A percentile compares a stretch with the other conserved stretches of the same genome.
These are phyloP conservation scores for Sclerotiophoma versabilis DNA, from an alignment of 2,329 filamentous ascomycete genomes.

Conservation along the genomic window DNA sequence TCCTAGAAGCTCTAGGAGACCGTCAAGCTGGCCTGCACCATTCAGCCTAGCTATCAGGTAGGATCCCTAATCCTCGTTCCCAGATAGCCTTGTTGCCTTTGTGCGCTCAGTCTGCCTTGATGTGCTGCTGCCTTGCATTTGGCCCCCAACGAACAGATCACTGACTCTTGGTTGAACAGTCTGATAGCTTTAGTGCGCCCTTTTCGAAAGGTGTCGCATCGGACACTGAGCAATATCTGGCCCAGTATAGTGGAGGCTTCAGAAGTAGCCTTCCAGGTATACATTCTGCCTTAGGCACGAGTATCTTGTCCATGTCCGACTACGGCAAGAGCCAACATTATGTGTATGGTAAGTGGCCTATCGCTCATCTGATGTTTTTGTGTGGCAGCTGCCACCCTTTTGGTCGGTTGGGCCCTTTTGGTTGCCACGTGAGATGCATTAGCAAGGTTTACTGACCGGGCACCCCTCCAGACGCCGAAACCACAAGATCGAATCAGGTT, in stretches of 20 bases:
- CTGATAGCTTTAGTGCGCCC: slow-evolving; percentile 43
- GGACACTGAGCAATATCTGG: slow-evolving; percentile 30
- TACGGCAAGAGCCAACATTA: slow-evolving; percentile 80
- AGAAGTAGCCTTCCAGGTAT: slow-evolving; percentile 61
- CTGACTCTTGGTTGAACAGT: slow-evolving; percentile 21
- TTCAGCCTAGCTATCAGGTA: slow-evolving; percentile 48
- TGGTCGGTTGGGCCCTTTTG: slow-evolving; percentile 45
- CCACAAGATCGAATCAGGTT: slow-evolving; percentile 67
- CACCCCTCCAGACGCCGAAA: slow-evolving; percentile 63
- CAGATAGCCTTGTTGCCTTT: slow-evolving; percentile 17
- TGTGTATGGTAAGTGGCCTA: slow-evolving; percentile 76
- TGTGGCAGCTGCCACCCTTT: slow-evolving; percentile 45
- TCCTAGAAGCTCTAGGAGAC: slow-evolving; percentile 30
- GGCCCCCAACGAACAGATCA: not conserved
- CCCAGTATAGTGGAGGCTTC: slow-evolving; percentile 43
- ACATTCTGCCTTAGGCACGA: slow-evolving; percentile 42
- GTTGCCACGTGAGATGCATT: slow-evolving; percentile 47
- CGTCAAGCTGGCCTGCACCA: slow-evolving; percentile 48
- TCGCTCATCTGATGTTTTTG: slow-evolving; percentile 51
- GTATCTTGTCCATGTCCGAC: slow-evolving; percentile 78
- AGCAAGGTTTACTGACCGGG: slow-evolving; percentile 55
- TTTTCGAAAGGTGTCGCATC: slow-evolving; percentile 34
- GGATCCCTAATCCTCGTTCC: slow-evolving; percentile 27
- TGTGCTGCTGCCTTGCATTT: slow-evolving; percentile 38
- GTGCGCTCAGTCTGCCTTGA: slow-evolving; percentile 24